Conservation (phyloP, 208 protist species). For the Crithidia expoeki region DNA sequence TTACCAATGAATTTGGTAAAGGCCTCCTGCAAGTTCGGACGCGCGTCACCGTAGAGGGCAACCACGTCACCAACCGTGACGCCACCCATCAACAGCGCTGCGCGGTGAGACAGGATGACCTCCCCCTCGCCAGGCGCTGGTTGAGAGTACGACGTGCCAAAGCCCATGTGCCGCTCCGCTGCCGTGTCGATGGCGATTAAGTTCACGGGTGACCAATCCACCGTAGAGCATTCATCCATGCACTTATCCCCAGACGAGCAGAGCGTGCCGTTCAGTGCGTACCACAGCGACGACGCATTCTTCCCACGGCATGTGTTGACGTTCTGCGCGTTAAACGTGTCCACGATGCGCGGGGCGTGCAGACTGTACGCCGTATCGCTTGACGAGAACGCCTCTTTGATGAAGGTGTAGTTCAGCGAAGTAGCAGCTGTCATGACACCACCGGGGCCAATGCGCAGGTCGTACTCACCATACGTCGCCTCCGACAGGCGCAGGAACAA, state of each 20-base stretch:
- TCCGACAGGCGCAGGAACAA: constrained; percentile 75
- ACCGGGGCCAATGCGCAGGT: constrained; percentile 53
- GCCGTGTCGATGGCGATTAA: constrained; percentile 30
- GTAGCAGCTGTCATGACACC: constrained; percentile 28
- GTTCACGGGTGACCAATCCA: neutral
- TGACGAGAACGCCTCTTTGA: constrained; percentile 26
- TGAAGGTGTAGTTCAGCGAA: constrained; percentile 60
- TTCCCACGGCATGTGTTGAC: constrained; percentile 16
- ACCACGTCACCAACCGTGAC: constrained; percentile 38
- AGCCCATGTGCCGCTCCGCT: constrained; percentile 44
- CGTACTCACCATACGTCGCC: constrained; percentile 39
- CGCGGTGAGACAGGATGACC: constrained; percentile 27
- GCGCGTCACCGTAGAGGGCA: constrained; percentile 32
- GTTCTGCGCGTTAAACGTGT: constrained; percentile 8
- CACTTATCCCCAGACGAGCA: constrained; percentile 8
- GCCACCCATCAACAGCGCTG: constrained; percentile 23
- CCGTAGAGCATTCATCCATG: constrained; percentile 14
- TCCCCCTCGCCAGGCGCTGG: constrained; percentile 3
- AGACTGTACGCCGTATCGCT: constrained; percentile 25
- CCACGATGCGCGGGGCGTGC: constrained; percentile 40
- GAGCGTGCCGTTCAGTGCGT: constrained; percentile 3
- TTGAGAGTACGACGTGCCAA: constrained; percentile 29
- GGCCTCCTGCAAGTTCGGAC: constrained; percentile 8
- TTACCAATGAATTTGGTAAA: constrained; percentile 1
- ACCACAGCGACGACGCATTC: constrained; percentile 16